These are phyloP conservation scores for Cornus controversa DNA, from an alignment of 148 eudicot species.

Conservation along the genomic window DNA sequence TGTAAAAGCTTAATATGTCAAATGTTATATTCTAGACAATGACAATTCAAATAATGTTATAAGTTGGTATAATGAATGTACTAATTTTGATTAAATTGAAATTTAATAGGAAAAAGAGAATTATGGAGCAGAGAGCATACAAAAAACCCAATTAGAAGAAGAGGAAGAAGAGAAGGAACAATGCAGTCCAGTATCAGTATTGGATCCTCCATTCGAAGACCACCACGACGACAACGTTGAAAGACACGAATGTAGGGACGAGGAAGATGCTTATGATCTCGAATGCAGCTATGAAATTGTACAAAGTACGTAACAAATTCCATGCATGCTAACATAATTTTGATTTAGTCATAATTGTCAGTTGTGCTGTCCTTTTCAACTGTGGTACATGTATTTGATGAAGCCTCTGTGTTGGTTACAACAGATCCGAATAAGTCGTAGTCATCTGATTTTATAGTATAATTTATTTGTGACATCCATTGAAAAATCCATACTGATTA, in stretches of 20 bases:
- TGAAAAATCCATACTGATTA: neutral
- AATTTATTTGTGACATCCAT: conserved; percentile 13
- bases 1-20: too few species aligned
- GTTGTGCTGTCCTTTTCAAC: conserved; percentile 25
- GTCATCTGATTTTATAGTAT: neutral
- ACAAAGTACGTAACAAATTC: conserved; percentile 57
- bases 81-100: neutral
- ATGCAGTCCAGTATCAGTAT: conserved; percentile 80
- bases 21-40: too few species aligned
- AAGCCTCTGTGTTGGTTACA: neutral
- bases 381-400: neutral
- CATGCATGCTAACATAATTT: neutral
- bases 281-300: conserved; percentile 68
- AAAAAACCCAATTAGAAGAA: conserved; percentile 33
- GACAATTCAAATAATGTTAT: too few species aligned
- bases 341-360: neutral
- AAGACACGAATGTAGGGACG: conserved; percentile 3
- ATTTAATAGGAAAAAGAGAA: conserved; percentile 35
- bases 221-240: conserved; percentile 42
- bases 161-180: conserved; percentile 80
- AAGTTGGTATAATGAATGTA: too few species aligned
- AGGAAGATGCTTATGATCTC: conserved; percentile 31
- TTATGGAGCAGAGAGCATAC: conserved; percentile 23
- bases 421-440: neutral
- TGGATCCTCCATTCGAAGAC: conserved; percentile 79